Evolutionary conservation across 371 early-diverging fungal species (phyloP).

Genomic region (Entomophthora muscae): DNA sequence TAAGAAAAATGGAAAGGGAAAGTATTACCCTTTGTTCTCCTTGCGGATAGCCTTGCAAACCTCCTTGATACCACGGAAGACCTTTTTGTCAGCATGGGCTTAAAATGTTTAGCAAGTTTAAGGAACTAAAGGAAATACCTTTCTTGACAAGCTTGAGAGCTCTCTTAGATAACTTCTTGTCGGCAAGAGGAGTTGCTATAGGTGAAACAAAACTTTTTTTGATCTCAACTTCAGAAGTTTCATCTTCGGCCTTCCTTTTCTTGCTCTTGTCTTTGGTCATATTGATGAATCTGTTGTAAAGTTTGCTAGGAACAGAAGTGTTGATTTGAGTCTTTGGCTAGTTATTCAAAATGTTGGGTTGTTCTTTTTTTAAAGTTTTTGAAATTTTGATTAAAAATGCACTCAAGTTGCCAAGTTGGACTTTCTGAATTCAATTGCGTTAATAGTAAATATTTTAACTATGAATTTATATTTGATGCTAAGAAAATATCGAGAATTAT

Average conservation of each 20-base stretch:
- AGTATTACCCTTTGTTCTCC: slow-evolving; percentile 64
- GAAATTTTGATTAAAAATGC: no score
- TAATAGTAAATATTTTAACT: no score
- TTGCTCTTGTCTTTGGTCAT: slow-evolving; percentile 5
- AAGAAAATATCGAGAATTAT: no score
- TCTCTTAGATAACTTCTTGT: slow-evolving; percentile 81
- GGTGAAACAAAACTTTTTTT: slow-evolving; percentile 28
- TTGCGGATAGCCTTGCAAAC: slow-evolving; percentile 90
- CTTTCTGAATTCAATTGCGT: no score
- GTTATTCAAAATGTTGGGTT: no score
- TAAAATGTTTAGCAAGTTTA: no score
- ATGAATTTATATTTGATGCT: no score
- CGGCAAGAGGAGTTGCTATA: slow-evolving; percentile 87
- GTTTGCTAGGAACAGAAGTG: no score
- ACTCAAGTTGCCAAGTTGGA: no score
- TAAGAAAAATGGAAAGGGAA: background rate
- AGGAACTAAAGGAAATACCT: no score
- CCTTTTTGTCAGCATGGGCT: slow-evolving; percentile 81
- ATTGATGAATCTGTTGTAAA: background rate
- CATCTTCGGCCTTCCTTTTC: background rate
- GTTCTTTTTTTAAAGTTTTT: no score
- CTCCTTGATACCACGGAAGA: slow-evolving; percentile 94
- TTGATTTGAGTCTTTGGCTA: no score
- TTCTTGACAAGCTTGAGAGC: slow-evolving; percentile 80
- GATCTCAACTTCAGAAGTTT: slow-evolving; percentile 1